These are phyloP conservation scores for Paramecium tetraurelia DNA, from an alignment of 73 alveolate species.

Conservation along the genomic window DNA sequence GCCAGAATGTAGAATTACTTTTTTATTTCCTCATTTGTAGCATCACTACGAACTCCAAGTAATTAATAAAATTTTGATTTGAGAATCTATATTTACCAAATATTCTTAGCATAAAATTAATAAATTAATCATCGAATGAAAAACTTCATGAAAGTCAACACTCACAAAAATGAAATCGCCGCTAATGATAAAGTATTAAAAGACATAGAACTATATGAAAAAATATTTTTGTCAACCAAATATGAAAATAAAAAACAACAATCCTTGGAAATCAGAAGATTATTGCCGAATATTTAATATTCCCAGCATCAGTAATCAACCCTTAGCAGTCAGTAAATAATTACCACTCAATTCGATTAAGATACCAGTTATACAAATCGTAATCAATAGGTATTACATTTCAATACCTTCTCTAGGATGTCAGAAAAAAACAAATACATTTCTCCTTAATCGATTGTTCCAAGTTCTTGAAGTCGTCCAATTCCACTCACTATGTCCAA, in stretches of 20 bases:
- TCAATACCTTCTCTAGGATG: neutral
- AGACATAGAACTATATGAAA: neutral
- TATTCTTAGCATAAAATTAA: neutral
- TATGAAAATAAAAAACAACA: neutral
- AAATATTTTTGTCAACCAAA: neutral
- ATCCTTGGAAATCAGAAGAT: neutral
- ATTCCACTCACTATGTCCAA: neutral
- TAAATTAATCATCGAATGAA: neutral
- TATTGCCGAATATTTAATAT: neutral
- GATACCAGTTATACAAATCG: neutral
- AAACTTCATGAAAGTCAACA: neutral
- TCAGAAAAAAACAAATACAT: neutral
- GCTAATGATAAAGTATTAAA: neutral
- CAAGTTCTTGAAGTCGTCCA: neutral
- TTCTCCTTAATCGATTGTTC: neutral
- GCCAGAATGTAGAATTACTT: neutral
- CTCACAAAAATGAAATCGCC: neutral
- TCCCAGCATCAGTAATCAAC: neutral
- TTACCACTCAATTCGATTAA: neutral
- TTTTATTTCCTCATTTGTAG: slow-evolving; percentile 23
- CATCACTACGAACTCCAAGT: neutral
- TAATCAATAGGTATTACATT: neutral
- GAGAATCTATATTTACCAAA: neutral
- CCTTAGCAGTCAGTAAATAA: neutral
- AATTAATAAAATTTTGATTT: slow-evolving; percentile 6